Evolutionary conservation across 1,139 yeast genomes (phyloP).

Genomic region (Candida sanyaensis): DNA sequence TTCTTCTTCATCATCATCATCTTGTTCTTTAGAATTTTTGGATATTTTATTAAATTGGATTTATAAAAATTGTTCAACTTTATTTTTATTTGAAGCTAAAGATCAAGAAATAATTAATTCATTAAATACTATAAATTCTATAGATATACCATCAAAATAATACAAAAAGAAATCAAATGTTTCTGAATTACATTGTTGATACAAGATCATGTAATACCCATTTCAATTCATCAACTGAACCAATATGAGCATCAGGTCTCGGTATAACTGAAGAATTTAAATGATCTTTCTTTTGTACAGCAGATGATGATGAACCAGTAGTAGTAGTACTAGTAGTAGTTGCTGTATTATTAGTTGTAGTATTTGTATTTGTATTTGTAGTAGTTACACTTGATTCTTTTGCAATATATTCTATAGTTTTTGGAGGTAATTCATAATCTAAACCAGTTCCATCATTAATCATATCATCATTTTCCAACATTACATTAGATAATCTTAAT

Average conservation of each 20-base stretch:
- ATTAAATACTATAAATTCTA: slow-evolving; percentile 18
- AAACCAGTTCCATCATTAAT: slow-evolving; percentile 30
- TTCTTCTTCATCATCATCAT: no score
- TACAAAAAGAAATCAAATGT: background rate
- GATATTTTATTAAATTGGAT: slow-evolving; percentile 6
- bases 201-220: slow-evolving; percentile 67
- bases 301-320: background rate
- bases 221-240: slow-evolving; percentile 67
- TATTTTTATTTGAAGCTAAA: slow-evolving; percentile 7
- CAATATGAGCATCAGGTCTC: slow-evolving; percentile 40
- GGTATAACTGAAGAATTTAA: slow-evolving; percentile 7
- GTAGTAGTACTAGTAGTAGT: background rate
- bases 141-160: slow-evolving; percentile 18
- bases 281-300: background rate
- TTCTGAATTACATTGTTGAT: slow-evolving; percentile 29
- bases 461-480: slow-evolving; percentile 60
- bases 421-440: slow-evolving; percentile 46
- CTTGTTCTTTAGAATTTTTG: background rate
- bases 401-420: slow-evolving; percentile 12
- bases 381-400: slow-evolving; percentile 1
- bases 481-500: slow-evolving; percentile 50
- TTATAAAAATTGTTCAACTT: slow-evolving; percentile 3
- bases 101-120: slow-evolving; percentile 13
- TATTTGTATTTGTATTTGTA: background rate
- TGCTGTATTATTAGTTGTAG: no score